Evolutionary conservation across 2,329 filamentous ascomycete species (phyloP).

Genomic region (Anisogramma anomala): DNA sequence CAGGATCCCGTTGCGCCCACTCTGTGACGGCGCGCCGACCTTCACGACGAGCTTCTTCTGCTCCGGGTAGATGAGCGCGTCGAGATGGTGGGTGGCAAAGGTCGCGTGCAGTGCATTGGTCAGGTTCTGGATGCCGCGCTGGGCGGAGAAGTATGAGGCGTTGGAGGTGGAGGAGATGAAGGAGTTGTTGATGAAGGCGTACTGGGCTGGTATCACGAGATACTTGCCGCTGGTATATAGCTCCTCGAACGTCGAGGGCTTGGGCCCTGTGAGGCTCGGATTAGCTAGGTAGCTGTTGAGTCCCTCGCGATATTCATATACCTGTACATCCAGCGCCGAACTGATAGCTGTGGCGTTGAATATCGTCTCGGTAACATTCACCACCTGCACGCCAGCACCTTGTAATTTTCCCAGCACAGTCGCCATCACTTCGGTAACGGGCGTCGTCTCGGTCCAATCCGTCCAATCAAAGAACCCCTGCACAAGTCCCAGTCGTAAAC

Average conservation of each 20-base stretch:
- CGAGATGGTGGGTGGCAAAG: conserved; percentile 36
- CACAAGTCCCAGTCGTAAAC: conserved; percentile 24
- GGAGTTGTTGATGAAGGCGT: conserved; percentile 40
- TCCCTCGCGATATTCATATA: conserved; percentile 45
- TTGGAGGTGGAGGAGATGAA: conserved; percentile 37
- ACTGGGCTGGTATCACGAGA: conserved; percentile 48
- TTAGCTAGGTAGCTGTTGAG: conserved; percentile 44
- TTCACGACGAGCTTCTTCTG: conserved; percentile 52
- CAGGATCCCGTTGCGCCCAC: conserved; percentile 40
- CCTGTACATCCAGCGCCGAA: conserved; percentile 44
- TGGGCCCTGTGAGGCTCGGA: conserved; percentile 28
- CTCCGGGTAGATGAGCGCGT: conserved; percentile 52
- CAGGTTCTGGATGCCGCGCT: conserved; percentile 39
- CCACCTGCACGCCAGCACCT: conserved; percentile 34
- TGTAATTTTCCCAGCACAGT: conserved; percentile 33
- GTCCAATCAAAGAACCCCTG: conserved; percentile 48
- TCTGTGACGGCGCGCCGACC: conserved; percentile 43
- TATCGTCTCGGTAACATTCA: conserved; percentile 35
- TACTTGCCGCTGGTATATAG: conserved; percentile 41
- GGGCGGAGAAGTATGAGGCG: conserved; percentile 34
- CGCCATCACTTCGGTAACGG: conserved; percentile 43
- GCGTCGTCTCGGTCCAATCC: conserved; percentile 37
- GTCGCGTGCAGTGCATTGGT: conserved; percentile 38
- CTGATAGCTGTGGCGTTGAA: conserved; percentile 42
- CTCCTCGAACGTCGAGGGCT: conserved; percentile 34